Base-by-base conservation (phyloP, 179 eudicot species). In the Amaranthus tricolor region DNA sequence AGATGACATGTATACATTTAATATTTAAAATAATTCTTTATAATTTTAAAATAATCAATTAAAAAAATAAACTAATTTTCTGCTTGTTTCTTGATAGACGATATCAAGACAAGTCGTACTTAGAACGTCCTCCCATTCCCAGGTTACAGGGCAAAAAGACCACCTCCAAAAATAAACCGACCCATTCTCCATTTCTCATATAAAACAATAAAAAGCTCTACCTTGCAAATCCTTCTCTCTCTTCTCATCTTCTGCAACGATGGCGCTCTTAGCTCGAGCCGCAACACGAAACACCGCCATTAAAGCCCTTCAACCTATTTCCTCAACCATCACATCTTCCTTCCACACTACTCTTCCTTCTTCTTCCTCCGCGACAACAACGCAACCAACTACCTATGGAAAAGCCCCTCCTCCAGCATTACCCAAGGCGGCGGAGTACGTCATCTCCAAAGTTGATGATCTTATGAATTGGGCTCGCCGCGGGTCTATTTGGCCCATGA, bases 401-500 rank as follows among this genome's bases (percentile, higher is more conserved):
- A 75, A 82, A 6, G 75, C 96, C 0, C 90, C 86, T 4, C 90
- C 94, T 0, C 93, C 90, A 3, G 80, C 93, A 1, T 85, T 88
- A 0, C 87, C 99, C 4, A 93, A 94, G 84, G 51, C 97, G 71
- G 97, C 92, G 50, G 98, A 95, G 83, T 93, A 43, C 73, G 97
- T 95, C 68, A 88, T 95, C 69, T 95, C 99, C 6, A 93, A 93
- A 77, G 98, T 95, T 6, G 99, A 95, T 65, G 93, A 89, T 75
- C 89, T 95, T 19, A 85, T 93, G 95, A 95, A 95, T 64, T 95
- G 95, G 95, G 97, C 95, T 6, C 86, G 99, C 4, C 88, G 92
- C 5, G 97, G 97, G 43, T 95, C 99, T 19, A 89, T 95, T 76
- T 95, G 99, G 99, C 99, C 99, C 73, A 95, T 95, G 98, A 95